A percentile compares a stretch with the other conserved stretches of the same genome.
Conservation (phyloP, 106 monocot species). For the Acorus calamus region DNA sequence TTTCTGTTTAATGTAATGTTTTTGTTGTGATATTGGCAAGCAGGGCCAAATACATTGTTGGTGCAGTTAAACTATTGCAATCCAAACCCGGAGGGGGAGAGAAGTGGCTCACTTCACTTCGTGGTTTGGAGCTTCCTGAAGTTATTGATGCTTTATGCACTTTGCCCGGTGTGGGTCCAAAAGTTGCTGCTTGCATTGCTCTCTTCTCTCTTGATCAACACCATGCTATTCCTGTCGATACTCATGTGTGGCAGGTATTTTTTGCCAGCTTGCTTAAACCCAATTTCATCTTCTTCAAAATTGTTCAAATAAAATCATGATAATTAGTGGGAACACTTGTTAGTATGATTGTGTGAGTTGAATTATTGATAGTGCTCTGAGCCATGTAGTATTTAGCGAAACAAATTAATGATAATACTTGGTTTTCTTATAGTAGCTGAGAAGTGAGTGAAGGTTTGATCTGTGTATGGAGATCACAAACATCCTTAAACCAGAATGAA, state of each 20-base stretch:
- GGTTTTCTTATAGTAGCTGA: too few species aligned
- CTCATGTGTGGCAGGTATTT: constrained; percentile 92
- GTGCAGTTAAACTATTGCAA: constrained; percentile 57
- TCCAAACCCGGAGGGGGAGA: constrained; percentile 79
- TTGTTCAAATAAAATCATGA: constrained; percentile 1
- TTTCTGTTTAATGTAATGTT: too few species aligned
- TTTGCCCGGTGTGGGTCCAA: constrained; percentile 93
- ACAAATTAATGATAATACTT: too few species aligned
- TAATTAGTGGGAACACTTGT: neutral
- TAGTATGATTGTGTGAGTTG: neutral
- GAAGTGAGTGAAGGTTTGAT: too few species aligned
- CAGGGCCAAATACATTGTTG: constrained; percentile 89
- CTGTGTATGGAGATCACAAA: too few species aligned
- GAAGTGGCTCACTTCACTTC: constrained; percentile 85
- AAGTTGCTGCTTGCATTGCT: constrained; percentile 94
- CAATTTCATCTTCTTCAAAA: neutral
- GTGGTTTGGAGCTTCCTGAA: constrained; percentile 50
- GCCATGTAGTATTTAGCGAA: too few species aligned
- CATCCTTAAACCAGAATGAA: too few species aligned
- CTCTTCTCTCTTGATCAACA: constrained; percentile 97
- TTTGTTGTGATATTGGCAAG: constrained; percentile 10
- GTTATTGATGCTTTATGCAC: constrained; percentile 76
- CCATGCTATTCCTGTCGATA: constrained; percentile 97
- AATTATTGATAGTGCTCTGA: too few species aligned
- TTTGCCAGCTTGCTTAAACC: neutral